Evolutionary conservation across 306 rosid genomes (phyloP).

Genomic region (Cucurbita moschata): DNA sequence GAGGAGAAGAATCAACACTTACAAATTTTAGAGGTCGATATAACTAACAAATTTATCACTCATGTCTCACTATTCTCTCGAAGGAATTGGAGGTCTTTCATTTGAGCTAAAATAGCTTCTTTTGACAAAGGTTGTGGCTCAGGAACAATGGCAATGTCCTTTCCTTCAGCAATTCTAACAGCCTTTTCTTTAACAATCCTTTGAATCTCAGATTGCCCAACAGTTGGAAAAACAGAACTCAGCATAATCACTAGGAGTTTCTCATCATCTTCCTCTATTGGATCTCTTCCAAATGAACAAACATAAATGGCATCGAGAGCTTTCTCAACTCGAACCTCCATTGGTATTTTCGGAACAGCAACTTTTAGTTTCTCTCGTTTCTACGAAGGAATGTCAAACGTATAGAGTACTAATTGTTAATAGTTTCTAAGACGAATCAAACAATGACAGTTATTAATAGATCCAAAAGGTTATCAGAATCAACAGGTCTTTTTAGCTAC

Average conservation of each 20-base stretch:
- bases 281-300: conserved; percentile 63
- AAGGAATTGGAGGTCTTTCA: conserved; percentile 84
- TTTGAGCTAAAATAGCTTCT: conserved; percentile 57
- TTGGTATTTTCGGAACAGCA: conserved; percentile 31
- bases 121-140: conserved; percentile 44
- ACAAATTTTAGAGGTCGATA: neutral
- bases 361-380: conserved; percentile 52
- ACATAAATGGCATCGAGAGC: conserved; percentile 72
- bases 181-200: conserved; percentile 47
- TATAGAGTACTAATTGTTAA: neutral
- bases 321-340: conserved; percentile 70
- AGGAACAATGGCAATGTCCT: conserved; percentile 18
- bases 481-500: neutral
- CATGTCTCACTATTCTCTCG: conserved; percentile 43
- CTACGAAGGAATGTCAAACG: conserved; percentile 18
- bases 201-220: conserved; percentile 34
- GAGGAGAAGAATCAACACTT: neutral
- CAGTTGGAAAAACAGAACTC: conserved; percentile 48
- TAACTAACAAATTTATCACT: neutral
- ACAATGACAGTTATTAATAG: neutral
- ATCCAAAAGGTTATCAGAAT: neutral
- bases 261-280: conserved; percentile 53
- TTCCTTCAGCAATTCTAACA: conserved; percentile 49
- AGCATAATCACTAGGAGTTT: conserved; percentile 41
- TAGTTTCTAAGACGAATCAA: neutral